phyloP scores from a whole-genome alignment of 2,329 filamentous ascomycete genomes.

The Boeremia exigua region DNA sequence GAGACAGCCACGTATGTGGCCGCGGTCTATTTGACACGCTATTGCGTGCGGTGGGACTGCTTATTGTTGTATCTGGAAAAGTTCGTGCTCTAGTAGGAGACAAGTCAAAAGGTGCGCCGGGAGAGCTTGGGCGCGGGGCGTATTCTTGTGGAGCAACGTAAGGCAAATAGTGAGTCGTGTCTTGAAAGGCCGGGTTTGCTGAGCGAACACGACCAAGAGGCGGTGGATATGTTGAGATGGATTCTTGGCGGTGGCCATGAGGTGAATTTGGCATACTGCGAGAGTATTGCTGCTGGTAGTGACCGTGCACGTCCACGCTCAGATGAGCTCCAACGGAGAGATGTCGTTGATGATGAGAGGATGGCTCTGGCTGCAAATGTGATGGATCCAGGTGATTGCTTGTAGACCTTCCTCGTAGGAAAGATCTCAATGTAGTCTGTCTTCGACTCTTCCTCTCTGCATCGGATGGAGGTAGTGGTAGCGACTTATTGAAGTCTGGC shows the following conservation, averaged over 20 bases:
- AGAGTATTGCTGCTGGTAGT: conserved; percentile 32
- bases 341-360: conserved; percentile 25
- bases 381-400: conserved; percentile 24
- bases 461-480: conserved; percentile 35
- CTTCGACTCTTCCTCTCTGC: conserved; percentile 33
- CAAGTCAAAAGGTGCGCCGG: conserved; percentile 29
- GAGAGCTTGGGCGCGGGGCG: conserved; percentile 19
- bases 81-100: conserved; percentile 35
- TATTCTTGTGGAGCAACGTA: conserved; percentile 16
- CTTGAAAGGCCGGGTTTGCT: conserved; percentile 26
- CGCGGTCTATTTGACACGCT: conserved; percentile 29
- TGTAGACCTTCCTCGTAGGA: conserved; percentile 36
- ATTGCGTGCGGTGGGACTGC: conserved; percentile 28
- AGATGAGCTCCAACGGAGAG: conserved; percentile 28
- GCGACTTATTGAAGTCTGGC: conserved; percentile 36
- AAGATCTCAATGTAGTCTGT: conserved; percentile 31
- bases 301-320: conserved; percentile 28
- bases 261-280: conserved; percentile 47
- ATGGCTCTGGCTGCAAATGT: conserved; percentile 3
- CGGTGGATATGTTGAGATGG: conserved; percentile 15
- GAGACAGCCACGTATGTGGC: conserved; percentile 44
- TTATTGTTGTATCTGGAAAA: conserved; percentile 32
- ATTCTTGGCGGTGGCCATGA: conserved; percentile 22
- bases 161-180: conserved; percentile 22
- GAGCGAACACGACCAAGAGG: conserved; percentile 30